Evolutionary conservation across 495 filamentous ascomycete genomes (phyloP), one percentile per base, ranked within the genome.

Genomic region (Daldinia caldariorum): DNA sequence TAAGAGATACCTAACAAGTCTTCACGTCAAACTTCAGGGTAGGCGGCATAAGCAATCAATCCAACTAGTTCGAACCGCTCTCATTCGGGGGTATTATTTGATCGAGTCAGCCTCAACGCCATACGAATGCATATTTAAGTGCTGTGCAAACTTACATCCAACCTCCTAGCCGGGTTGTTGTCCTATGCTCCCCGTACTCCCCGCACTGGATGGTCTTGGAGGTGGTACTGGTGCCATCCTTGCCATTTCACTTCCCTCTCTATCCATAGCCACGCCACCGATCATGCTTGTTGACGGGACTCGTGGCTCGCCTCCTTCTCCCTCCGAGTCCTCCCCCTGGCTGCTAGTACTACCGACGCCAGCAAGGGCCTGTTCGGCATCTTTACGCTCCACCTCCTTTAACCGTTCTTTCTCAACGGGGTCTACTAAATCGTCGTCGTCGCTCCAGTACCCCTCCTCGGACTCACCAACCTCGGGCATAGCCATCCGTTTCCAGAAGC

Each of bases 401-500:
- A 80, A 61, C 34, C 83, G 72, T 70, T 76, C 73, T 79, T 86
- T 86, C 79, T 86, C 84, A 8, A 79, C 81, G 6, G 75, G 75
- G 63, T 87, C 85, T 14, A 86, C 79, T 16, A 87, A 67, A 60
- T 87, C 85, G 54, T 87, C 85, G 57, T 87, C 85, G 61, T 85
- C 84, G 58, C 80, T 83, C 83, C 83, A 87, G 68, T 80, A 85
- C 9, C 79, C 79, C 9, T 83, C 83, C 50, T 86, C 83, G 47
- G 78, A 73, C 18, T 84, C 83, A 18, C 78, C 69, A 43, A 84
- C 64, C 12, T 83, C 76, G 3, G 82, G 83, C 80, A 86, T 81
- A 1, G 85, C 85, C 80, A 86, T 78, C 13, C 85, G 74, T 75
- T 87, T 88, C 84, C 84, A 88, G 71, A 83, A 84, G 0, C 85